phyloP scores from a whole-genome alignment of 371 early-diverging fungal genomes.

The Mucor plumbeus region DNA sequence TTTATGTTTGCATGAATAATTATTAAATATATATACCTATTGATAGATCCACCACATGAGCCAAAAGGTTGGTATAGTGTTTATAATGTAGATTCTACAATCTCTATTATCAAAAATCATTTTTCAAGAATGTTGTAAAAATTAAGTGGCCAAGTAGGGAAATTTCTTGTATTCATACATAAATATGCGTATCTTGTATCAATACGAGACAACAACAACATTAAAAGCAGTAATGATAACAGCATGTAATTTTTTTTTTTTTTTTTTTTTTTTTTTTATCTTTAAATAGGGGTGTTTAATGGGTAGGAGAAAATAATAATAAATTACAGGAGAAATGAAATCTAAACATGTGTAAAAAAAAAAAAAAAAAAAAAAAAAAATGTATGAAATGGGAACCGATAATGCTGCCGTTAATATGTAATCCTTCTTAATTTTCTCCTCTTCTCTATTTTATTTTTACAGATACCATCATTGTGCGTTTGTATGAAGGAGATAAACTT shows the following conservation, averaged over 20 bases:
- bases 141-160: too few species aligned
- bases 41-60: slow-evolving; percentile 52
- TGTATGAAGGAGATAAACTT: slow-evolving; percentile 6
- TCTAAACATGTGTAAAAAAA: slow-evolving; percentile 6
- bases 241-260: too few species aligned
- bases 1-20: neutral
- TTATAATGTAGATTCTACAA: slow-evolving; percentile 44
- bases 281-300: slow-evolving; percentile 1
- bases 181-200: neutral
- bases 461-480: neutral
- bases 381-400: neutral
- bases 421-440: neutral
- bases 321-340: slow-evolving; percentile 10
- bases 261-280: too few species aligned
- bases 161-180: neutral
- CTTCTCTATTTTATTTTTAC: neutral
- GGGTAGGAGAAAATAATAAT: slow-evolving; percentile 4
- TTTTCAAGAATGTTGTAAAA: slow-evolving; percentile 5
- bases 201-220: slow-evolving; percentile 9
- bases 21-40: neutral
- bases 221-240: slow-evolving; percentile 18
- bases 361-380: too few species aligned
- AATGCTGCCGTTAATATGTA: neutral
- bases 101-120: slow-evolving; percentile 28
- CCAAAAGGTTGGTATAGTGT: slow-evolving; percentile 55